Evolutionary conservation across 164 flowering plant species (phyloP), one percentile per base, ranked within the genome.

Genomic region (Macadamia tetraphylla): DNA sequence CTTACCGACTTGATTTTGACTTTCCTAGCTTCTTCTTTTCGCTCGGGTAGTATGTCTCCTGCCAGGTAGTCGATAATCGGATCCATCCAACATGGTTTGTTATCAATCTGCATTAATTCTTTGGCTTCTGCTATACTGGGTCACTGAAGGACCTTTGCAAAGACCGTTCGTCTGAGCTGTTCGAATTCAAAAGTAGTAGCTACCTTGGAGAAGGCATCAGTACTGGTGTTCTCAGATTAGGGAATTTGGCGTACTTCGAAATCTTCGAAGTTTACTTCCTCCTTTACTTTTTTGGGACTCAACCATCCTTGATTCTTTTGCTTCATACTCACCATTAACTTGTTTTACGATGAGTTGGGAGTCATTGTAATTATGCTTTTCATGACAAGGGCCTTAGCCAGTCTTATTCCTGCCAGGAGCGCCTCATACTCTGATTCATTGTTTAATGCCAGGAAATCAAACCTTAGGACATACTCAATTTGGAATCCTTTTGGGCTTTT

Each of bases 371-470:
- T 6, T 1, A 5, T 3, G n/a, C 5, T 13, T 64, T 52, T 49
- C 13, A 46, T 12, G 55, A 14, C 29, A 17, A 17, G n/a, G n/a
- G 13, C n/a, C 29, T 14, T 15, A 15, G n/a, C 67, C 6, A 64
- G 6, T 2, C 1, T n/a, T 6, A 64, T 13, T 3, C 55, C 67
- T 5, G 46, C 30, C 8, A 64, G 15, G 6, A 64, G 23, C 14
- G 29, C 67, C 23, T 64, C 9, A 17, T 44, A 43, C 23, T 64
- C 29, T 9, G 67, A 30, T 31, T 64, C 55, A 29, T 64, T 64
- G 15, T 64, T 64, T n/a, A 56, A 46, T 3, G 55, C 67, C 35
- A 17, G 1, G 14, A 48, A 43, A 5, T 43, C 48, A 9, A 43
- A 9, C 9, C 9, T 6, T 6, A 43, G 6, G 0, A 43, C 9